These are phyloP conservation scores for Zymoseptoria ardabiliae DNA, from an alignment of 2,329 filamentous ascomycete genomes.

Conservation along the genomic window DNA sequence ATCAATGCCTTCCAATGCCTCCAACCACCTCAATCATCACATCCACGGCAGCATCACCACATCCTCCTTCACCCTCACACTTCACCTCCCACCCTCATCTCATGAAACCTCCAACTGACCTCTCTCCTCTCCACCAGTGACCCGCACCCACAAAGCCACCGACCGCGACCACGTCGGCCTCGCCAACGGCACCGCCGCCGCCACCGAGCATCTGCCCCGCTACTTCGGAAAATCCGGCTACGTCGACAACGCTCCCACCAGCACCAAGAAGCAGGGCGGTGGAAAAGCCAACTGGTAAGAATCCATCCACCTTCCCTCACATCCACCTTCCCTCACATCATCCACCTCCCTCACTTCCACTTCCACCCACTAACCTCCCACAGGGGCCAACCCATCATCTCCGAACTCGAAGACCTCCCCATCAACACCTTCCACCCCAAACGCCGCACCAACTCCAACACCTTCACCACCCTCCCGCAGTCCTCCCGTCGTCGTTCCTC, in stretches of 20 bases:
- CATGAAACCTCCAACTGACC: not conserved
- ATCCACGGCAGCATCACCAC: not conserved
- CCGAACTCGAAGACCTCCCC: slow-evolving; percentile 71
- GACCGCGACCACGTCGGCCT: slow-evolving; percentile 81
- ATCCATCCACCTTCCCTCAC: slow-evolving; percentile 3
- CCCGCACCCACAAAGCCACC: slow-evolving; percentile 92
- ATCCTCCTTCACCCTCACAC: not conserved
- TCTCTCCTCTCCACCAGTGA: slow-evolving; percentile 55
- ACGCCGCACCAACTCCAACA: slow-evolving; percentile 80
- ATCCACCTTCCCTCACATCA: not conserved
- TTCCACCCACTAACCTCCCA: not conserved
- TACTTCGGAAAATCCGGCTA: slow-evolving; percentile 89
- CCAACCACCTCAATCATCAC: not conserved
- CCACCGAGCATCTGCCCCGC: slow-evolving; percentile 71
- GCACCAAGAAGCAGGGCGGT: slow-evolving; percentile 92
- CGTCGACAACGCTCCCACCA: slow-evolving; percentile 75
- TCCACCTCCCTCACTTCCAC: slow-evolving; percentile 3
- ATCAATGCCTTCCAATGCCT: not conserved
- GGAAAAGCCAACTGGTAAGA: slow-evolving; percentile 91
- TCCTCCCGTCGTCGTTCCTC: not conserved
- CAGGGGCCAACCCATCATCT: slow-evolving; percentile 74
- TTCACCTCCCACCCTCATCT: slow-evolving; percentile 6
- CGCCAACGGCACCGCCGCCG: slow-evolving; percentile 63
- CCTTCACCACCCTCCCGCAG: not conserved
- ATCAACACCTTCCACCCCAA: slow-evolving; percentile 81